A percentile compares a stretch with the other conserved stretches of the same genome.
phyloP scores from a whole-genome alignment of 768 basidiomycete genomes.

The Tephrocybe sp. region DNA sequence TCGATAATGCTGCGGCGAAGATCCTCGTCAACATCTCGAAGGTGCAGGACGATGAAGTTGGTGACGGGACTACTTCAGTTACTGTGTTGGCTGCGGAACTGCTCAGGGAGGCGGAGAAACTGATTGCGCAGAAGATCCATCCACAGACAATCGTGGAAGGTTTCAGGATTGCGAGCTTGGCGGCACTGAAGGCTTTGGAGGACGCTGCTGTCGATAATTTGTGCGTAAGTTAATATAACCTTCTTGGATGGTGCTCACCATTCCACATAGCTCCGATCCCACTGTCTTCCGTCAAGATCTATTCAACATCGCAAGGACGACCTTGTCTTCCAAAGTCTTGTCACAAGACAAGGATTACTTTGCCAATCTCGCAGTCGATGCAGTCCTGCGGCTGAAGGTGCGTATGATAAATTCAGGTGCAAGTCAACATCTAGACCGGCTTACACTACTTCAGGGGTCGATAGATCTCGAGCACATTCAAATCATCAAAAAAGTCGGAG shows the following conservation, averaged over 20 bases:
- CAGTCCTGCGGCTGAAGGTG: constrained; percentile 89
- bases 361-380: constrained; percentile 95
- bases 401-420: not conserved
- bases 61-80: constrained; percentile 92
- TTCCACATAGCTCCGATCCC: constrained; percentile 59
- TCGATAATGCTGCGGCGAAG: constrained; percentile 99
- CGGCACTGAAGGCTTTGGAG: constrained; percentile 85
- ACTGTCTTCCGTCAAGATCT: constrained; percentile 83
- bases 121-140: constrained; percentile 91
- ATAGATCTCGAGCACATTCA: constrained; percentile 98
- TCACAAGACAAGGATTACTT: constrained; percentile 98
- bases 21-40: constrained; percentile 99
- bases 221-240: constrained; percentile 43
- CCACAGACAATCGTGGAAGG: constrained; percentile 99
- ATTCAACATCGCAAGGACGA: constrained; percentile 96
- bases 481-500: constrained; percentile 99
- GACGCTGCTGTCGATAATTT: constrained; percentile 79
- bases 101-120: constrained; percentile 91
- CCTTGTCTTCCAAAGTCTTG: constrained; percentile 93
- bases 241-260: not conserved
- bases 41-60: constrained; percentile 99
- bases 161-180: constrained; percentile 86
- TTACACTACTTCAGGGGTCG: too few species aligned
- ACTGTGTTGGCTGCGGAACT: constrained; percentile 92
- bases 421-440: too few species aligned